A percentile compares a stretch with the other conserved stretches of the same genome.
phyloP scores from a whole-genome alignment of 2,329 filamentous ascomycete genomes.

The Rhytidhysteron rufulum region DNA sequence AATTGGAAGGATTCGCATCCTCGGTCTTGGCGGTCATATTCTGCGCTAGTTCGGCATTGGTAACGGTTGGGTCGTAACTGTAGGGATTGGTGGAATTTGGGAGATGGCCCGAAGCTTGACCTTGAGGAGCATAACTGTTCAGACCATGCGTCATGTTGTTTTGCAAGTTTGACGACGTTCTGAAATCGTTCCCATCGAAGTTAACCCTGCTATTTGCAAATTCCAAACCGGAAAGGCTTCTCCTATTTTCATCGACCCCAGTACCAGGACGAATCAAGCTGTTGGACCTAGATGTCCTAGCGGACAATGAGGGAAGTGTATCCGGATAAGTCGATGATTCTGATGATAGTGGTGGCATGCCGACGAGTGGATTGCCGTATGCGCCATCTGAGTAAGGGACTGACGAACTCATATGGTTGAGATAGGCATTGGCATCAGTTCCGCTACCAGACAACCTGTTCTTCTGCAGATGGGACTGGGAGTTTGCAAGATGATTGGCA shows the following conservation, averaged over 20 bases:
- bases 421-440: conserved; percentile 31
- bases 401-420: conserved; percentile 31
- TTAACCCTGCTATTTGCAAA: conserved; percentile 29
- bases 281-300: conserved; percentile 47
- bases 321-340: conserved; percentile 30
- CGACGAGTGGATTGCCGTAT: conserved; percentile 23
- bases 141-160: conserved; percentile 24
- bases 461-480: conserved; percentile 84
- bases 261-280: conserved; percentile 44
- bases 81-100: conserved; percentile 24
- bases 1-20: conserved; percentile 23
- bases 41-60: conserved; percentile 28
- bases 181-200: conserved; percentile 32
- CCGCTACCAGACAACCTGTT: conserved; percentile 28
- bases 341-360: conserved; percentile 31
- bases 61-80: conserved; percentile 27
- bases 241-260: conserved; percentile 28
- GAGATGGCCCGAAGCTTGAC: conserved; percentile 17
- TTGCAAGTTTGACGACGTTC: conserved; percentile 22
- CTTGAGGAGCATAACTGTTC: conserved; percentile 21
- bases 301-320: conserved; percentile 41
- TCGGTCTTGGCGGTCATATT: conserved; percentile 34
- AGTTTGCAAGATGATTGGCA: conserved; percentile 89
- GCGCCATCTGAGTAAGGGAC: conserved; percentile 29
- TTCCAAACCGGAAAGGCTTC: conserved; percentile 34